Evolutionary conservation across 148 eudicot species (phyloP), one percentile per base, ranked within the genome.

Genomic region (Talinum fruticosum): DNA sequence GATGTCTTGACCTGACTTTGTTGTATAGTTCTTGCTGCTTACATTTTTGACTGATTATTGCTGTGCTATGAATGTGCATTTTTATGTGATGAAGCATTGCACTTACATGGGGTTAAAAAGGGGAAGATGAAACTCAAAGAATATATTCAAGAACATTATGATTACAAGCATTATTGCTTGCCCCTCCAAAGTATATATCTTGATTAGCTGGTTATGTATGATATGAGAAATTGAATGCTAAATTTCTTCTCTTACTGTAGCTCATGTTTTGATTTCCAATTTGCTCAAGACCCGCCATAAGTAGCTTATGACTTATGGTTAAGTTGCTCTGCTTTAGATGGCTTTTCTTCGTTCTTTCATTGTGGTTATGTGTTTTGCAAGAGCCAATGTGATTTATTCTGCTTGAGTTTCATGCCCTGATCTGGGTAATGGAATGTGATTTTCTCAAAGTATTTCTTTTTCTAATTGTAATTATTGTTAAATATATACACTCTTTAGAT

Each of bases 281-380:
- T 72, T 37, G 15, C 32, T 6, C 61, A 16, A 8, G 64, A 14
- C 19, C 28, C 12, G 2, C 28, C 18, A 2, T 1, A 18, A 26
- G 14, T 26, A 18, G 68, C 0, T 30, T 65, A 15, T 29, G 19
- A 28, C 68, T 1, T 65, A 70, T 75, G 78, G 66, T 30, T 41
- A 41, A 41, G 13, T 41, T 41, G 47, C 47, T 41, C 47, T 41
- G 47, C 47, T 41, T 41, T 14, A 41, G 5, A 10, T 10, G 45
- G 47, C 47, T 41, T 41, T n/a, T 41, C 47, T 41, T 12, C 14
- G 8, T 41, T 41, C 47, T 41, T 41, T 14, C 66, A 38, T 19
- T 76, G 75, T 81, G 66, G 24, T 64, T 87, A 51, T 51, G n/a
- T 15, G 23, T 51, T 51, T 51, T 15, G 57, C 19, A 19, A 51